phyloP scores from a whole-genome alignment of 495 filamentous ascomycete genomes.

The Podospora anserina region DNA sequence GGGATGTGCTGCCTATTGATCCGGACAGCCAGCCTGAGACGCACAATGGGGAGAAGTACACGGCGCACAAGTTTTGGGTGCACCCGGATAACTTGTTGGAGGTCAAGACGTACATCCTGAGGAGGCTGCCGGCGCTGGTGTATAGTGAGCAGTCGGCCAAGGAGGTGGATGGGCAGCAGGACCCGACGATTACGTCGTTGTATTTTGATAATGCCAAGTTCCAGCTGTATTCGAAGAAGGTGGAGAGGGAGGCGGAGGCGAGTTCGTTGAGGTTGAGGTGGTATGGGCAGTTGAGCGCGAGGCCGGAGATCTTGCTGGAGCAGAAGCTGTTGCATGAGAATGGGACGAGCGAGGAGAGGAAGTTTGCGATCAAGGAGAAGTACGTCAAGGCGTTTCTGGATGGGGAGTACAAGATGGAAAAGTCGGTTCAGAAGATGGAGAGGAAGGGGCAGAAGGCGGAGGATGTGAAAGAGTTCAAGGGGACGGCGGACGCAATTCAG shows the following conservation, averaged over 20 bases:
- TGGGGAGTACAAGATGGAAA: slow-evolving; percentile 89
- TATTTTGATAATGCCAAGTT: slow-evolving; percentile 93
- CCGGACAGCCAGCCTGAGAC: slow-evolving; percentile 41
- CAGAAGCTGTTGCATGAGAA: slow-evolving; percentile 81
- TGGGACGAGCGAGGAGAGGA: slow-evolving; percentile 69
- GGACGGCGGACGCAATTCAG: slow-evolving; percentile 73
- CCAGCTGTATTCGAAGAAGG: slow-evolving; percentile 78
- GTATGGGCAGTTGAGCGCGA: slow-evolving; percentile 79
- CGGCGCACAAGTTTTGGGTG: slow-evolving; percentile 97
- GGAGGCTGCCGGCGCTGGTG: slow-evolving; percentile 82
- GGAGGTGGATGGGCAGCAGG: slow-evolving; percentile 67
- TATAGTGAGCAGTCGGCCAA: slow-evolving; percentile 86
- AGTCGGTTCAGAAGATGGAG: slow-evolving; percentile 78
- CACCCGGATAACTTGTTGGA: slow-evolving; percentile 92
- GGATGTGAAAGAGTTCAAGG: slow-evolving; percentile 64
- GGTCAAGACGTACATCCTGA: slow-evolving; percentile 90
- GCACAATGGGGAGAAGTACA: slow-evolving; percentile 65
- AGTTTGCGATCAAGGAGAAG: slow-evolving; percentile 86
- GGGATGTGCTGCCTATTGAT: slow-evolving; percentile 32
- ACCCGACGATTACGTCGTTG: slow-evolving; percentile 89
- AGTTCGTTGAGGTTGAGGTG: slow-evolving; percentile 75
- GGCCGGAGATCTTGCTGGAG: slow-evolving; percentile 77
- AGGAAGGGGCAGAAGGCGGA: slow-evolving; percentile 57
- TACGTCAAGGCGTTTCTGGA: slow-evolving; percentile 86
- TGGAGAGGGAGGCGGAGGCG: slow-evolving; percentile 70